Base-by-base conservation (phyloP, 1,284 basidiomycete genomes). In the Trichosporon sp. region DNA sequence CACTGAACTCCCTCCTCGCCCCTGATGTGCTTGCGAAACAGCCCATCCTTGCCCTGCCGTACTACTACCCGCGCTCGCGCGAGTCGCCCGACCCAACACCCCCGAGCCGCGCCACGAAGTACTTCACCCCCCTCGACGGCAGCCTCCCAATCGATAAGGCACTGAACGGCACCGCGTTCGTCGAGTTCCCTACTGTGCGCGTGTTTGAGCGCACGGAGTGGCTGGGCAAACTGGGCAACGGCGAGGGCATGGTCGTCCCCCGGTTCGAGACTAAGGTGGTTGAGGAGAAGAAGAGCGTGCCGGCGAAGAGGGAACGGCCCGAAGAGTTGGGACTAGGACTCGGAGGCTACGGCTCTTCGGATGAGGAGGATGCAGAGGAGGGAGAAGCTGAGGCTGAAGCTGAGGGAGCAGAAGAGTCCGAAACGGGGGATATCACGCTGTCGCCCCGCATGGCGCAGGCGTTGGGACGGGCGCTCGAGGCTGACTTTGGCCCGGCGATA, bases 141-240 rank as follows among this genome's bases (percentile, higher is more conserved):
- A 79, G 79, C 2, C 76, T 85, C 65, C 81, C 86, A 16, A 84
- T 95, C 16, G 78, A 82, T 6, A 76, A 81, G 8, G 82, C 87
- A 6, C 84, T 95, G 61, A 85, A 84, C 63, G 84, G 89, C 61
- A 91, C 88, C 66, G 86, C 88, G 43, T 92, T 92, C 78, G 86
- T 91, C 59, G 93, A 95, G 81, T 94, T 89, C 77, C 93, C 93
- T 2, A 89, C 89, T 0, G 88, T 96, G 56, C 89, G 92, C 66
- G 83, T 95, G 3, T 90, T 88, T 85, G 87, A 90, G 66, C 87
- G 88, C 14, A 37, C 59, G 2, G 83, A 84, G 16, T 93, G 92
- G 83, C 82, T 82, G 4, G 88, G 88, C 5, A 85, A 84, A 10
- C 76, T 91, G 43, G 84, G 68, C 32, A 54, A 70, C 1, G 77